Evolutionary conservation across 2,329 filamentous ascomycete species (phyloP).

Genomic region (Dactylonectria macrodidyma): DNA sequence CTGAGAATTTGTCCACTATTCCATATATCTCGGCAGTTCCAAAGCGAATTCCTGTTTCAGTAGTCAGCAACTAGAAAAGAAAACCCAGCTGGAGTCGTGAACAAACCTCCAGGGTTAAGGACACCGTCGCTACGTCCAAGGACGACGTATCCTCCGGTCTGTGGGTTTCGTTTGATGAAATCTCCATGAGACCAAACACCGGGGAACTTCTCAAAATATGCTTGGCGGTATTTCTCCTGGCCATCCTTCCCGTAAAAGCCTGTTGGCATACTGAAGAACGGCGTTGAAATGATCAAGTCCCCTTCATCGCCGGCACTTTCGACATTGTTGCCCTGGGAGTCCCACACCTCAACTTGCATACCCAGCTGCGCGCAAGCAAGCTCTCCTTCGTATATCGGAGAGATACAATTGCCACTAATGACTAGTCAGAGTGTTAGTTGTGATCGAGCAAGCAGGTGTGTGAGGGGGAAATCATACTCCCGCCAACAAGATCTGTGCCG

Average conservation of each 20-base stretch:
- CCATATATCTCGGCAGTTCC: neutral
- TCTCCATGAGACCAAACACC: neutral
- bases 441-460: neutral
- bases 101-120: neutral
- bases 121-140: neutral
- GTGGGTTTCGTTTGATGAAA: neutral
- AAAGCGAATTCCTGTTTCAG: neutral
- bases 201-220: neutral
- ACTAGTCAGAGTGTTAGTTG: neutral
- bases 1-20: neutral
- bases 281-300: neutral
- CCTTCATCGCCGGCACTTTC: neutral
- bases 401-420: neutral
- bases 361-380: constrained; percentile 12
- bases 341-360: constrained; percentile 12
- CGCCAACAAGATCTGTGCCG: neutral
- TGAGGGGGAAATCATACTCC: neutral
- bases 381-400: constrained; percentile 7
- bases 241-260: neutral
- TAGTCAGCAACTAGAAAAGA: neutral
- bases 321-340: neutral
- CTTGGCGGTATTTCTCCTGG: neutral
- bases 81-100: neutral
- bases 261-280: neutral
- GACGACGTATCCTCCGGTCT: neutral